Evolutionary conservation across 2,329 filamentous ascomycete genomes (phyloP), one percentile per base, ranked within the genome.

Genomic region (Penicillium capsulatum): DNA sequence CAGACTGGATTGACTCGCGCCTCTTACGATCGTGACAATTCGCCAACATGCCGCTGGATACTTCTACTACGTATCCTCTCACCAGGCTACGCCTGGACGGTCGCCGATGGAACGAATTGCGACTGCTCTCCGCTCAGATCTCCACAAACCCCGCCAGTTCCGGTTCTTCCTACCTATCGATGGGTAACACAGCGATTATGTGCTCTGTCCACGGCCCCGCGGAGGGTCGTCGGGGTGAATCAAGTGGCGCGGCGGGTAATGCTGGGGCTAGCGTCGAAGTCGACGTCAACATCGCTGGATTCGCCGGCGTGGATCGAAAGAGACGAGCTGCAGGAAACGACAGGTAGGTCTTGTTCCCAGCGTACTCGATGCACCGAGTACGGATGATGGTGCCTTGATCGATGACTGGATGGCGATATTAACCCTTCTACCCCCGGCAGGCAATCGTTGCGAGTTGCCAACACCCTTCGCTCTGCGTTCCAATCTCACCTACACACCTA

Each of bases 161-260:
- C 56, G 92, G 92, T 24, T 94, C 86, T 31, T 87, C 84, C 46
- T 95, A 95, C 67, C 80, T 97, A 43, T 88, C 95, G 63, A 94
- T 94, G 83, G 92, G 92, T 56, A 94, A 97, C 69, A 98, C 92
- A 15, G 92, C 95, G 63, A 84, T 98, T 54, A 86, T 97, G 68
- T 96, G 91, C 68, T 88, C 90, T 16, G 83, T 98, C 33, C 81
- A 83, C 2, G 92, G 92, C 0, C 92, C 92, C 0, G 80, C 79
- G 26, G 92, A 98, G 67, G 75, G 76, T 34, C 67, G 76, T 52
- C 65, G 71, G 43, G 61, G 67, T 19, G 66, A 75, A 41, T 67
- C 70, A 10, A 69, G 64, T 38, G 70, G 66, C 34, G 66, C 62
- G 15, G 61, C 59, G 17, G 68, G 63, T 43, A 64, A 65, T 36